Percentiles rank a stretch among this genome's conserved stretches.
phyloP scores from a whole-genome alignment of 2,329 filamentous ascomycete genomes.

The Orbilia blumenaviensis region DNA sequence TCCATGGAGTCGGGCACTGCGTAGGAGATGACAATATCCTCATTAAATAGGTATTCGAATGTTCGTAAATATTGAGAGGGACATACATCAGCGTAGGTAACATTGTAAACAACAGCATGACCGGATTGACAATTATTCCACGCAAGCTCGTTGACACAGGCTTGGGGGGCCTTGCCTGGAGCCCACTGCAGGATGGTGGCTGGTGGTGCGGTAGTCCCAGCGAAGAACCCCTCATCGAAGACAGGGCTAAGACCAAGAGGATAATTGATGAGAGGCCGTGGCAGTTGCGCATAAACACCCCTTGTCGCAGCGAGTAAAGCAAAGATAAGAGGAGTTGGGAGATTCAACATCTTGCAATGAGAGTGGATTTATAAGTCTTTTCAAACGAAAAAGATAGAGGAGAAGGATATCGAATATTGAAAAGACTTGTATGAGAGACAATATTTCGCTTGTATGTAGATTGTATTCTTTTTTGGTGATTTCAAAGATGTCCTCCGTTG shows the following conservation, averaged over 20 bases:
- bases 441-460: too few relatives aligned
- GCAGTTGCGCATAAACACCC: conserved; percentile 28
- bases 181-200: conserved; percentile 20
- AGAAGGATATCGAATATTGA: too few relatives aligned
- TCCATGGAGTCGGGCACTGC: conserved; percentile 27
- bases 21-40: background rate
- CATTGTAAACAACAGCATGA: conserved; percentile 32
- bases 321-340: background rate
- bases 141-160: conserved; percentile 39
- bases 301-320: background rate
- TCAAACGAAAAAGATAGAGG: background rate
- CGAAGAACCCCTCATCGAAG: conserved; percentile 34
- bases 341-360: background rate
- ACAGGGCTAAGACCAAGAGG: conserved; percentile 32
- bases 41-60: too few relatives aligned
- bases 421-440: too few relatives aligned
- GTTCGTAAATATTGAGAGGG: background rate
- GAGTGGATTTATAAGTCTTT: background rate
- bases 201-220: conserved; percentile 24
- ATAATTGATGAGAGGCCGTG: conserved; percentile 22
- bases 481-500: background rate
- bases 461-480: too few relatives aligned
- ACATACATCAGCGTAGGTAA: conserved; percentile 31
- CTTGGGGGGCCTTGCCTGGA: conserved; percentile 33
- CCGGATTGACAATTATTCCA: conserved; percentile 36